These are phyloP conservation scores for Claviceps spartinae DNA, from an alignment of 2,329 filamentous ascomycete genomes.

Conservation along the genomic window DNA sequence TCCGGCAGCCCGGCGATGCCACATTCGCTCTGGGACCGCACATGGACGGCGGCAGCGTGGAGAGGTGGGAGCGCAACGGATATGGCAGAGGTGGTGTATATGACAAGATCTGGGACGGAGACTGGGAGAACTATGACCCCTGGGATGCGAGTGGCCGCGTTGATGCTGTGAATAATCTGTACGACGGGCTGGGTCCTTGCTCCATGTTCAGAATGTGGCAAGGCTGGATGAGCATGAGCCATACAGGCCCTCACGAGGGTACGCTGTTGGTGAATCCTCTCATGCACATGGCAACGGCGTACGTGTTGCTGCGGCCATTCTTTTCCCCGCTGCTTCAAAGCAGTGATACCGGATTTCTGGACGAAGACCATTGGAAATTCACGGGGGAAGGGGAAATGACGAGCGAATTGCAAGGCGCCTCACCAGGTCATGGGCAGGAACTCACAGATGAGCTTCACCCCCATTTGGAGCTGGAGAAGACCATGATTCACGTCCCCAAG, in stretches of 20 bases:
- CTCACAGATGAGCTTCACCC: constrained; percentile 56
- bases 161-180: constrained; percentile 56
- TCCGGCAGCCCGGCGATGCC: constrained; percentile 56
- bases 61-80: constrained; percentile 59
- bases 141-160: constrained; percentile 65
- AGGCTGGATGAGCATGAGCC: constrained; percentile 73
- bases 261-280: constrained; percentile 74
- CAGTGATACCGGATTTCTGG: constrained; percentile 25
- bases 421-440: constrained; percentile 57
- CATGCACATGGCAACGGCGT: constrained; percentile 60
- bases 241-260: constrained; percentile 59
- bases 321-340: constrained; percentile 42
- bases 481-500: constrained; percentile 56
- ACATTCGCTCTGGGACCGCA: constrained; percentile 62
- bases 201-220: constrained; percentile 81
- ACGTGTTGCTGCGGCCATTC: constrained; percentile 72
- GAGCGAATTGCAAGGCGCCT: constrained; percentile 56
- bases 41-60: constrained; percentile 59
- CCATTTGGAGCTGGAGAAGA: constrained; percentile 51
- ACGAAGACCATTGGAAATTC: constrained; percentile 46
- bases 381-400: constrained; percentile 31
- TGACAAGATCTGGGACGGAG: constrained; percentile 54
- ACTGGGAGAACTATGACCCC: constrained; percentile 71
- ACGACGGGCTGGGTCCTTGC: constrained; percentile 70
- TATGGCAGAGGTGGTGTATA: constrained; percentile 60